These are phyloP conservation scores for Populus hybrid DNA, from an alignment of 441 rosid genomes.

Conservation along the genomic window DNA sequence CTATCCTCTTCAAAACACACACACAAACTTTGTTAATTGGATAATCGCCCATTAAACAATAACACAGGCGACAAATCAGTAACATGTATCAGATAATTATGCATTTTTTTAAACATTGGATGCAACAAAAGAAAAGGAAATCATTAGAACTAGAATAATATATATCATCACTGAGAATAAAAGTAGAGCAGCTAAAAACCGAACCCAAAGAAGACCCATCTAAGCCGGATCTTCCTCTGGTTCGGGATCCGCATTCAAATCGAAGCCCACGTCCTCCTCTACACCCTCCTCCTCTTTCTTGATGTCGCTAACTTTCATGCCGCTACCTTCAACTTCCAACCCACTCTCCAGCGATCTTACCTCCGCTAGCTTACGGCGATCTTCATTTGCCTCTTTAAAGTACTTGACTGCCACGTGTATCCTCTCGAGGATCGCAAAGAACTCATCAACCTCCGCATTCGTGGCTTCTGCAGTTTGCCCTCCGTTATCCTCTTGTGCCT, in stretches of 20 bases:
- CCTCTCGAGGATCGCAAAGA: constrained; percentile 21
- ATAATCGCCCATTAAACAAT: neutral
- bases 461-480: neutral
- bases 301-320: neutral
- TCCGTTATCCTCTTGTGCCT: neutral
- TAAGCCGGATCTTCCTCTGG: neutral
- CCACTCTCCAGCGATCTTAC: neutral
- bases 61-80: neutral
- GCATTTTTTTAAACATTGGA: neutral
- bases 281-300: neutral
- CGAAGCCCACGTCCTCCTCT: neutral
- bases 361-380: neutral
- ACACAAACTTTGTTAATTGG: neutral
- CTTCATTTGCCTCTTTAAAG: neutral
- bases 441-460: constrained; percentile 23
- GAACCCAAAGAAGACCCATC: neutral
- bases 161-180: no score
- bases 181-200: neutral
- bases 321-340: neutral
- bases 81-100: neutral
- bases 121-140: neutral
- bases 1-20: neutral
- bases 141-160: neutral
- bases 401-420: constrained; percentile 8
- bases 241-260: neutral